These are phyloP conservation scores for Cornus kousa DNA, from an alignment of 148 eudicot species.

Conservation along the genomic window DNA sequence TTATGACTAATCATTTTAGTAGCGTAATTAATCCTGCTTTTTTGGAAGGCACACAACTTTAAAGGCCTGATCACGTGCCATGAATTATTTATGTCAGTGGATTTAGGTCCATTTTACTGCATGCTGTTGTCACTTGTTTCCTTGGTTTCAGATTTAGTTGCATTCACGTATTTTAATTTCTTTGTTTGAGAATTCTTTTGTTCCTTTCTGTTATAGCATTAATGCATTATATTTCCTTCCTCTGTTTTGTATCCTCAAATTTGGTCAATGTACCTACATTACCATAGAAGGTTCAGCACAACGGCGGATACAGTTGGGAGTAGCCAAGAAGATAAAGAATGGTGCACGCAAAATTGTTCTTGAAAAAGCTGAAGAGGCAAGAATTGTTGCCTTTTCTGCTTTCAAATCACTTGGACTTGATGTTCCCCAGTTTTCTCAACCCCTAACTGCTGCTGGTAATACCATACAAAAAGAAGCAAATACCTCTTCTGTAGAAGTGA, in stretches of 20 bases:
- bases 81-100: not conserved
- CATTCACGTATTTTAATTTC: not conserved
- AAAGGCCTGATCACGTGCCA: not conserved
- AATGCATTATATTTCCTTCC: not conserved
- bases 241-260: slow-evolving; percentile 3
- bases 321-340: slow-evolving; percentile 92
- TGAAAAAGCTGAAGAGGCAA: slow-evolving; percentile 98
- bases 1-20: not conserved
- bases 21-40: not conserved
- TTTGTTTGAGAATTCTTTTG: not conserved
- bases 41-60: not conserved
- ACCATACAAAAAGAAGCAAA: slow-evolving; percentile 36
- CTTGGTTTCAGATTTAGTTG: not conserved
- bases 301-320: slow-evolving; percentile 72
- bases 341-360: slow-evolving; percentile 92
- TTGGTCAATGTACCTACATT: slow-evolving; percentile 3
- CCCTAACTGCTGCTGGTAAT: slow-evolving; percentile 30
- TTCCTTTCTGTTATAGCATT: not conserved
- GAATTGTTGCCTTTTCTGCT: slow-evolving; percentile 90
- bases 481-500: slow-evolving; percentile 49
- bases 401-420: slow-evolving; percentile 91
- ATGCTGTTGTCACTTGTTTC: not conserved
- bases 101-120: not conserved
- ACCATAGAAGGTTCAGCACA: slow-evolving; percentile 56
- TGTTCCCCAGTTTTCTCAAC: slow-evolving; percentile 64